Evolutionary conservation across 2,329 filamentous ascomycete genomes (phyloP).

Genomic region (Septoria linicola): DNA sequence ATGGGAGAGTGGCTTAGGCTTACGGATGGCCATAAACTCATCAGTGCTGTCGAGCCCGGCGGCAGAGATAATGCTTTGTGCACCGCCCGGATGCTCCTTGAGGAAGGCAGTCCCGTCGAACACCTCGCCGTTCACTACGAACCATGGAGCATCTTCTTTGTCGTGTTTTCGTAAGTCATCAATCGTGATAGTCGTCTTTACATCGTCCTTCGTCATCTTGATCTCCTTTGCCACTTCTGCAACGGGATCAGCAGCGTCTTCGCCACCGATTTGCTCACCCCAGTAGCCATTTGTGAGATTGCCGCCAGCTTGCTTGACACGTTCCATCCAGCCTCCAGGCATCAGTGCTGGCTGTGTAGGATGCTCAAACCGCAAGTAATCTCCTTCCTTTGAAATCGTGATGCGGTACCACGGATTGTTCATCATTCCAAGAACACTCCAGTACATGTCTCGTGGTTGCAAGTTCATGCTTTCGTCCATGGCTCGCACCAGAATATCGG

Average conservation of each 20-base stretch:
- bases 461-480: conserved; percentile 90
- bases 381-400: conserved; percentile 67
- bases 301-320: conserved; percentile 78
- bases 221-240: conserved; percentile 63
- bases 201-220: conserved; percentile 70
- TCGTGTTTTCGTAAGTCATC: conserved; percentile 71
- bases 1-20: conserved; percentile 40
- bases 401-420: conserved; percentile 94
- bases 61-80: conserved; percentile 76
- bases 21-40: conserved; percentile 89
- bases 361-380: conserved; percentile 74
- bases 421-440: conserved; percentile 96
- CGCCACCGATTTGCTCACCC: conserved; percentile 68
- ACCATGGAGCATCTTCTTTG: conserved; percentile 70
- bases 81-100: conserved; percentile 80
- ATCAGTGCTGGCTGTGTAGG: conserved; percentile 77
- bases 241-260: conserved; percentile 43
- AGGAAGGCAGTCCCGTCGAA: conserved; percentile 83
- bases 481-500: conserved; percentile 75
- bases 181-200: conserved; percentile 64
- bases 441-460: conserved; percentile 92
- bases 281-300: conserved; percentile 79
- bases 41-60: conserved; percentile 82
- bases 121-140: conserved; percentile 82
- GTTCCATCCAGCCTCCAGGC: conserved; percentile 89